These are phyloP conservation scores for Phialemoniopsis sp. DNA, from an alignment of 2,329 filamentous ascomycete genomes.

Conservation along the genomic window DNA sequence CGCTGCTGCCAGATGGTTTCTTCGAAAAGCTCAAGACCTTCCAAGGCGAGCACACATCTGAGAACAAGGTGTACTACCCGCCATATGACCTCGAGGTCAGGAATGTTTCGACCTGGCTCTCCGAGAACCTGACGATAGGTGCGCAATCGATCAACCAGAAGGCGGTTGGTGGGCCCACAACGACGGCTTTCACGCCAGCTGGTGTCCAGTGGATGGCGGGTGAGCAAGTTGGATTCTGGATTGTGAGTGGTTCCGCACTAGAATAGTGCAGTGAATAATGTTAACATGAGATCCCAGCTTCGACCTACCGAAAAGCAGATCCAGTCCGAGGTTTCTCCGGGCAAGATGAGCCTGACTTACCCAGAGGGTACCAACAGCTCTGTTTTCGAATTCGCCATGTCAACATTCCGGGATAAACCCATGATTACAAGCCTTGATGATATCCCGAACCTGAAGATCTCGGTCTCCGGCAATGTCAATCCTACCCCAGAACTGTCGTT, in stretches of 20 bases:
- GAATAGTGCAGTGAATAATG: too few relatives aligned
- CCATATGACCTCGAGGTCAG: constrained; percentile 52
- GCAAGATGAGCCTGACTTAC: constrained; percentile 45
- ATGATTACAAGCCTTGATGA: constrained; percentile 42
- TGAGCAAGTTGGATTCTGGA: constrained; percentile 26
- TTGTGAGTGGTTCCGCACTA: constrained; percentile 13
- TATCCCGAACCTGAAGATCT: constrained; percentile 40
- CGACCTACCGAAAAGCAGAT: constrained; percentile 31
- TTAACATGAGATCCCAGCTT: constrained; percentile 18
- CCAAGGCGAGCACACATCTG: constrained; percentile 47
- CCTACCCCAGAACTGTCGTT: constrained; percentile 33
- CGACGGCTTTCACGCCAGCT: constrained; percentile 52
- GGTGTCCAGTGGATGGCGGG: constrained; percentile 54
- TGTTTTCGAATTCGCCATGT: constrained; percentile 46
- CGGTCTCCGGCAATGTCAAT: constrained; percentile 38
- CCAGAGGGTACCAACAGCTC: constrained; percentile 44
- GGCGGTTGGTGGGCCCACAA: constrained; percentile 50
- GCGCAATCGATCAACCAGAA: constrained; percentile 54
- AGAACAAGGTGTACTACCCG: constrained; percentile 49
- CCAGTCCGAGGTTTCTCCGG: constrained; percentile 32
- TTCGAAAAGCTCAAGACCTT: constrained; percentile 39
- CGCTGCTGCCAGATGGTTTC: constrained; percentile 36
- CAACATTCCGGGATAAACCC: constrained; percentile 35
- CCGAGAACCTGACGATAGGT: constrained; percentile 53
- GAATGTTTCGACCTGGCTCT: constrained; percentile 57